phyloP scores from a whole-genome alignment of 352 stramenopile species.

The Globisporangium middletonii region DNA sequence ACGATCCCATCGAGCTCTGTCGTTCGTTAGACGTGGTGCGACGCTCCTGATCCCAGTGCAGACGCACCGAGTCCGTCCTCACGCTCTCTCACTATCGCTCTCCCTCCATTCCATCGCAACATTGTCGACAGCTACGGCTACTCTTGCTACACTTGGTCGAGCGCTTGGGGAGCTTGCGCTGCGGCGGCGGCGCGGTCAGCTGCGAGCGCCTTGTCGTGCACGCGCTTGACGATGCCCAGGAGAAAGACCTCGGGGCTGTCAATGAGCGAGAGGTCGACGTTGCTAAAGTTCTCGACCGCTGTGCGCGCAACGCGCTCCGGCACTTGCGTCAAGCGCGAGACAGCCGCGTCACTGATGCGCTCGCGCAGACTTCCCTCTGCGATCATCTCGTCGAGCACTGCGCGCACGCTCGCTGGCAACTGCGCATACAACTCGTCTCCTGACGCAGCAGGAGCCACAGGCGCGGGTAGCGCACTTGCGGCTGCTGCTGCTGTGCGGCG shows the following conservation, averaged over 20 bases:
- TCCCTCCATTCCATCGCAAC: too few relatives aligned
- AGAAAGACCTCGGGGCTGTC: constrained; percentile 78
- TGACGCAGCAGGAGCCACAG: background rate
- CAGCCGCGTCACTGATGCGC: constrained; percentile 69
- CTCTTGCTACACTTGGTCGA: too few relatives aligned
- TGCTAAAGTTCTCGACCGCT: constrained; percentile 76
- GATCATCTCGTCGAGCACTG: constrained; percentile 51
- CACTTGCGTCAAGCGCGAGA: constrained; percentile 62
- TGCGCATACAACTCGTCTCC: constrained; percentile 47
- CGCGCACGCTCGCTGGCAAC: constrained; percentile 35
- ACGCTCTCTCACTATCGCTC: too few relatives aligned
- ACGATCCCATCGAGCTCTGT: too few relatives aligned
- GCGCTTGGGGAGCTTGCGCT: background rate
- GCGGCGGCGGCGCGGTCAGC: constrained; percentile 14
- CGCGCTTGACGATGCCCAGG: constrained; percentile 80
- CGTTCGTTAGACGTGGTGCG: too few relatives aligned
- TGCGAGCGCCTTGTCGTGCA: constrained; percentile 54
- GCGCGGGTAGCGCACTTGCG: constrained; percentile 14
- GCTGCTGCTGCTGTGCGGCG: constrained; percentile 17
- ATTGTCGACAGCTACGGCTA: background rate
- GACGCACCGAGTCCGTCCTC: too few relatives aligned
- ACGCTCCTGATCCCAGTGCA: background rate
- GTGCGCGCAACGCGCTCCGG: constrained; percentile 54
- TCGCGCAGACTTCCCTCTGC: constrained; percentile 46
- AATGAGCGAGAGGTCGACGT: constrained; percentile 65